Base-by-base conservation (phyloP, 2,329 filamentous ascomycete species). In the Didymella sp. region DNA sequence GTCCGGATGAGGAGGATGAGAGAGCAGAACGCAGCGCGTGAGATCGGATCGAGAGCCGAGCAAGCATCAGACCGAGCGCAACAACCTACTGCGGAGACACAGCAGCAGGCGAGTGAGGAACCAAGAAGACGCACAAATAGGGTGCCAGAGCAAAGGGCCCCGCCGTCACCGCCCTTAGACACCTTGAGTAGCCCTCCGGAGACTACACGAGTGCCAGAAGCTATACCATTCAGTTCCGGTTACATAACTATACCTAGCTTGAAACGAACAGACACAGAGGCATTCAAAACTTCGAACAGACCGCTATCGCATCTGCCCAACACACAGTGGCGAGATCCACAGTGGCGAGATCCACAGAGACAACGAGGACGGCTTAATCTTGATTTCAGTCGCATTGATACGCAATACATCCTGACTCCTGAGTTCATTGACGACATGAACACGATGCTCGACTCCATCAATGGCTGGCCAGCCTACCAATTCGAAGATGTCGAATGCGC, bases 341-440 rank as follows among this genome's bases (percentile, higher is more conserved):
- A 37, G 17, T 62, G 54, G 55, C 54, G 51, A 27, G 12, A 43
- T 2, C 19, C 38, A 22, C 22, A 37, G 17, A 48, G 45, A 15
- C 27, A 45, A 8, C 44, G 48, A 38, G 35, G n/a, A 11, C n/a
- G 6, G 12, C 38, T 50, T 9, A 56, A 56, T 6, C 7, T 37
- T 5, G 46, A 46, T 11, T 12, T 24, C n/a, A 44, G 40, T 24
- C 58, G 60, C 21, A 60, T 60, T 5, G 28, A 56, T 12, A 51
- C 54, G 2, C 44, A 60, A 1, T 62, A 46, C 24, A 40, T 62
- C 2, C 24, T 62, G 11, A 21, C 11, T 3, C 12, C 24, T 15
- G 42, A 58, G 7, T 56, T 62, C 28, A 31, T 62, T 3, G 30
- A 60, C 25, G 58, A 62, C 12, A 38, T 58, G 25, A 62, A 62